Percentiles rank a stretch among this genome's conserved stretches.
Evolutionary conservation across 2,329 filamentous ascomycete genomes (phyloP).

Genomic region (Aspergillus felis): DNA sequence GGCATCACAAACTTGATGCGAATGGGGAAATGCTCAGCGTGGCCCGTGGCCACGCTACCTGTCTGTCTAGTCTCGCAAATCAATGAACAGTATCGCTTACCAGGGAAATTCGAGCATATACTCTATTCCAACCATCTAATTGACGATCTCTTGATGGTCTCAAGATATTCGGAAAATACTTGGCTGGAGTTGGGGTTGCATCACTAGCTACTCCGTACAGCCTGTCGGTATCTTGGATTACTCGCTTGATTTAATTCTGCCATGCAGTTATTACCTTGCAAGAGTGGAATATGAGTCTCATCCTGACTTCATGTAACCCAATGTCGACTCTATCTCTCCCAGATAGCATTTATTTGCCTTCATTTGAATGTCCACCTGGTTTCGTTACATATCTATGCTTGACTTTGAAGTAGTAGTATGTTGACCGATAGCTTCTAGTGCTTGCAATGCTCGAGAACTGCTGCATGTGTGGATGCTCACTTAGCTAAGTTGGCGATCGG

Average conservation of each 20-base stretch:
- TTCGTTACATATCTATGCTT: background rate
- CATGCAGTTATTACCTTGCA: too few relatives aligned
- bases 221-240: background rate
- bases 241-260: background rate
- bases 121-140: background rate
- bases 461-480: background rate
- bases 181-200: background rate
- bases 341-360: background rate
- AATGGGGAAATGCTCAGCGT: background rate
- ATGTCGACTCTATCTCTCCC: background rate
- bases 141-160: background rate
- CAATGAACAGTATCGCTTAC: background rate
- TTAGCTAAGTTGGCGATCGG: background rate
- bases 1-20: background rate
- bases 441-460: background rate
- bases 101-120: background rate
- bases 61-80: background rate
- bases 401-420: background rate
- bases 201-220: background rate
- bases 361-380: background rate
- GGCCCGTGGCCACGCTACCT: background rate
- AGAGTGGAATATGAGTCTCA: background rate
- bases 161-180: background rate
- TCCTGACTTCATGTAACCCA: background rate
- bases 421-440: background rate